phyloP scores from a whole-genome alignment of 2,329 filamentous ascomycete genomes.

The Podosphaera fusca region DNA sequence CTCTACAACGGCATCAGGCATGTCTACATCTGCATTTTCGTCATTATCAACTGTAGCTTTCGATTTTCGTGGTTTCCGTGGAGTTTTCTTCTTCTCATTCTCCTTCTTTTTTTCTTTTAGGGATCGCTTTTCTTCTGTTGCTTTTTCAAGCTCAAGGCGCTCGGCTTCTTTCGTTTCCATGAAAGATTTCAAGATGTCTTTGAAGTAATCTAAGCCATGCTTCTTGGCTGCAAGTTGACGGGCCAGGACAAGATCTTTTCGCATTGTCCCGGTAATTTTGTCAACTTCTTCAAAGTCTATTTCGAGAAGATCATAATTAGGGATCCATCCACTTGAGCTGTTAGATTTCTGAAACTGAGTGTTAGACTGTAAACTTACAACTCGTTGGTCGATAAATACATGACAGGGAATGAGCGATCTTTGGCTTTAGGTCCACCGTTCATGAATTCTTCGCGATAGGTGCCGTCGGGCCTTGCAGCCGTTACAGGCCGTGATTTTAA shows the following conservation, averaged over 20 bases:
- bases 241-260: constrained; percentile 56
- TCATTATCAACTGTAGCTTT: constrained; percentile 23
- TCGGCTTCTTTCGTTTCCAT: constrained; percentile 41
- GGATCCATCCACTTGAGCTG: constrained; percentile 57
- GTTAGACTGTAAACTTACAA: constrained; percentile 48
- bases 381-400: constrained; percentile 89
- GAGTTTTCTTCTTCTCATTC: constrained; percentile 1
- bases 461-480: constrained; percentile 59
- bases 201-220: constrained; percentile 62
- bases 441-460: constrained; percentile 65
- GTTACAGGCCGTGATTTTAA: constrained; percentile 63
- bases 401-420: constrained; percentile 77
- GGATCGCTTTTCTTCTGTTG: constrained; percentile 24
- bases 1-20: constrained; percentile 27
- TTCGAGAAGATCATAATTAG: constrained; percentile 59
- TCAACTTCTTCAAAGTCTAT: constrained; percentile 53
- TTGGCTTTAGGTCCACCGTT: constrained; percentile 70
- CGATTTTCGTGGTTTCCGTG: constrained; percentile 21
- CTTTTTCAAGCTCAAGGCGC: constrained; percentile 21
- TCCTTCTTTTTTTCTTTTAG: constrained; percentile 16
- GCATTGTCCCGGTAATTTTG: constrained; percentile 47
- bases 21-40: constrained; percentile 32
- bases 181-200: constrained; percentile 50
- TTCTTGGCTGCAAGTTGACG: constrained; percentile 60
- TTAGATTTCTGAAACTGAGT: not conserved